These are phyloP conservation scores for Suillus subaureus DNA, from an alignment of 768 basidiomycete genomes.

Conservation along the genomic window DNA sequence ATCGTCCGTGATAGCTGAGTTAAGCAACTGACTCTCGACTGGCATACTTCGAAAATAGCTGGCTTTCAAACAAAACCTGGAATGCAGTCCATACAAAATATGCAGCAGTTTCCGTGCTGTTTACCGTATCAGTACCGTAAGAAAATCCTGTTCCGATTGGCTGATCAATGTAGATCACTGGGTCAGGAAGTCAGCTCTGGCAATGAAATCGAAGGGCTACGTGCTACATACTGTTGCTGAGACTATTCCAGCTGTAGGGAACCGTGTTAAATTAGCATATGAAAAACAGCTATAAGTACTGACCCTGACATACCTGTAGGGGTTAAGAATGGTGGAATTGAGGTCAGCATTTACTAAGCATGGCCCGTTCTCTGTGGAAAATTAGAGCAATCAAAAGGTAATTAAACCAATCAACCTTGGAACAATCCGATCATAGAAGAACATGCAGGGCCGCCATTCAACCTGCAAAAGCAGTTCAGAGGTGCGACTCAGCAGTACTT, in stretches of 20 bases:
- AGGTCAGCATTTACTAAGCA: constrained; percentile 60
- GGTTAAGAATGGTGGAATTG: constrained; percentile 56
- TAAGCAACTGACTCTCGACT: constrained; percentile 50
- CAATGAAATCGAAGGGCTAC: not conserved
- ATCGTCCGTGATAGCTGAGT: not conserved
- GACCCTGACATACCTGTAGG: constrained; percentile 48
- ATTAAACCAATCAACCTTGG: constrained; percentile 43
- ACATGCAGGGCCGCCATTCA: constrained; percentile 65
- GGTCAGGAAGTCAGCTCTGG: not conserved
- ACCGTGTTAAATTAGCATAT: not conserved
- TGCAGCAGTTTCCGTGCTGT: constrained; percentile 52
- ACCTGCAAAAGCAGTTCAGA: constrained; percentile 30
- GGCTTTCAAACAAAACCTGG: constrained; percentile 63
- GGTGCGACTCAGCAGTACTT: not conserved
- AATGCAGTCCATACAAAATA: constrained; percentile 63
- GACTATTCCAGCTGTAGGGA: constrained; percentile 59
- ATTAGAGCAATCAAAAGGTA: not conserved
- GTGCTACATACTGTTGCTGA: constrained; percentile 57
- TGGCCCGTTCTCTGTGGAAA: constrained; percentile 58
- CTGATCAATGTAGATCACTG: constrained; percentile 74
- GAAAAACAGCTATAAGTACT: not conserved
- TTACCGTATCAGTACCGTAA: constrained; percentile 56
- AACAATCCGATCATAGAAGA: constrained; percentile 69
- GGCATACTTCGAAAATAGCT: constrained; percentile 50
- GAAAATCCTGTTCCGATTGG: constrained; percentile 71